A percentile compares a stretch with the other conserved stretches of the same genome.
Conservation (phyloP, 2,329 filamentous ascomycete species). For the Claviceps spartinae region DNA sequence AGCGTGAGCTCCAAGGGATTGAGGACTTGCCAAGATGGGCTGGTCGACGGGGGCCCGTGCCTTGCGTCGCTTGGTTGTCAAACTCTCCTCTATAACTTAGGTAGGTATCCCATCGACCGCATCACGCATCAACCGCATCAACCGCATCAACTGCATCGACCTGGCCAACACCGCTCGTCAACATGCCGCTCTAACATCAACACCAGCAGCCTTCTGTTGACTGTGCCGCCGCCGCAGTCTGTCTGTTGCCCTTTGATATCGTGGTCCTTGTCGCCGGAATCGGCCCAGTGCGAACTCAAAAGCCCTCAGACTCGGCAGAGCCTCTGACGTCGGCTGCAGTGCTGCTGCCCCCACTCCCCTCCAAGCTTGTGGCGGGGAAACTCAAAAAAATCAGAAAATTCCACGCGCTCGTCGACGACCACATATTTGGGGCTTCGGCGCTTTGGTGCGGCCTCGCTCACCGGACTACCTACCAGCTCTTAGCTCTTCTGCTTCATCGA, state of each 20-base stretch:
- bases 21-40: too few relatives aligned
- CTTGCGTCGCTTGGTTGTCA: too few relatives aligned
- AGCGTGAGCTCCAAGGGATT: too few relatives aligned
- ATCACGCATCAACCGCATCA: too few relatives aligned
- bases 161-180: neutral
- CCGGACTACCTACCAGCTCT: constrained; percentile 2
- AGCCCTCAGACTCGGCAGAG: constrained; percentile 3
- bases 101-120: too few relatives aligned
- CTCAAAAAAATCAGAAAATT: constrained; percentile 3
- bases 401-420: neutral
- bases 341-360: constrained; percentile 4
- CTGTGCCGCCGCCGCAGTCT: neutral
- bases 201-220: neutral
- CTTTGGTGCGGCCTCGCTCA: constrained; percentile 3
- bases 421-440: neutral
- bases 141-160: neutral
- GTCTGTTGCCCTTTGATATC: neutral
- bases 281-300: constrained; percentile 2
- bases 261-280: constrained; percentile 3
- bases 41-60: too few relatives aligned
- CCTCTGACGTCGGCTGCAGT: constrained; percentile 6
- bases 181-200: neutral
- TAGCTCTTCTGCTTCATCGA: neutral
- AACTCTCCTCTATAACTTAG: too few relatives aligned
- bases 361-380: constrained; percentile 5